phyloP scores from a whole-genome alignment of 352 stramenopile genomes.

The Thraustotheca clavata region DNA sequence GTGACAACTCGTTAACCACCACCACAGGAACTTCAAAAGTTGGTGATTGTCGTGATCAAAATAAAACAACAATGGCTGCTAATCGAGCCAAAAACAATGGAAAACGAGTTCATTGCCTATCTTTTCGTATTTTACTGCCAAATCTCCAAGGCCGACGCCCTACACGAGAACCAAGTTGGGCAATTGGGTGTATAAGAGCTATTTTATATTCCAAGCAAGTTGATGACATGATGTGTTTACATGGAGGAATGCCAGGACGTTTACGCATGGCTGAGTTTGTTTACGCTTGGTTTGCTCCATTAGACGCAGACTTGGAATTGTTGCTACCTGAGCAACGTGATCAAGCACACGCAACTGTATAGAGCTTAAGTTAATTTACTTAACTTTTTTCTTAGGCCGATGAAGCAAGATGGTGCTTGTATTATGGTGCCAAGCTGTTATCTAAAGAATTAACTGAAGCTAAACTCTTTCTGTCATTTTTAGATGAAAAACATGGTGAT shows the following conservation, averaged over 20 bases:
- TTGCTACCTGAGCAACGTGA: slow-evolving; percentile 11
- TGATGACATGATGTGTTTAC: slow-evolving; percentile 64
- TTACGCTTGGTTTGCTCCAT: slow-evolving; percentile 88
- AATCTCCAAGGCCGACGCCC: slow-evolving; percentile 80
- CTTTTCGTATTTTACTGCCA: slow-evolving; percentile 85
- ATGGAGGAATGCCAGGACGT: slow-evolving; percentile 38
- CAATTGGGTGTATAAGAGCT: slow-evolving; percentile 82
- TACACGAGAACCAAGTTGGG: slow-evolving; percentile 70
- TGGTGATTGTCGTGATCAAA: background rate
- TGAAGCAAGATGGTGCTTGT: slow-evolving; percentile 88
- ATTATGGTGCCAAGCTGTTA: slow-evolving; percentile 88
- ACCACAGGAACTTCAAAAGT: background rate
- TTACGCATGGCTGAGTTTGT: slow-evolving; percentile 91
- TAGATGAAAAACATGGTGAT: slow-evolving; percentile 90
- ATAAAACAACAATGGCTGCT: background rate
- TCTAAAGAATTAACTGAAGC: slow-evolving; percentile 82
- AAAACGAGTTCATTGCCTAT: slow-evolving; percentile 67
- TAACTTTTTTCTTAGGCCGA: slow-evolving; percentile 41
- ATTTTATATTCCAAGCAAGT: slow-evolving; percentile 86
- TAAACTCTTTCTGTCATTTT: slow-evolving; percentile 84
- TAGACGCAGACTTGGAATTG: background rate
- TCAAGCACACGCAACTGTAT: slow-evolving; percentile 9
- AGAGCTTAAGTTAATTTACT: slow-evolving; percentile 13
- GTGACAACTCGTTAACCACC: background rate
- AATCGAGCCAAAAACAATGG: background rate